phyloP scores from a whole-genome alignment of 805 yeast genomes.

The Millerozyma miso region DNA sequence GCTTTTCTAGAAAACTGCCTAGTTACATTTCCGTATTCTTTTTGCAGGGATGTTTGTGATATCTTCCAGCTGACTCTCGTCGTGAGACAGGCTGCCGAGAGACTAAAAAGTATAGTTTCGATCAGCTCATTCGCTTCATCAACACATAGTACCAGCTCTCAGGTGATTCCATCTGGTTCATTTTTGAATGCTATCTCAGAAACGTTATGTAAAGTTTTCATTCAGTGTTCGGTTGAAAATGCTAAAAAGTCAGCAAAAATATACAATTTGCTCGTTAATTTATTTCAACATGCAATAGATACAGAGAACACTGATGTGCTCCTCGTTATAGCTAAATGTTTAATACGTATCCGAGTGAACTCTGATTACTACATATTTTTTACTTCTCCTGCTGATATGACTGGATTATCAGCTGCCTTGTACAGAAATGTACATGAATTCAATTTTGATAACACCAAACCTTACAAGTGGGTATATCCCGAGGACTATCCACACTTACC shows the following conservation, averaged over 20 bases:
- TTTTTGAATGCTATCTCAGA: slow-evolving; percentile 18
- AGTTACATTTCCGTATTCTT: slow-evolving; percentile 9
- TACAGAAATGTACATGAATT: slow-evolving; percentile 41
- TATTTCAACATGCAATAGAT: slow-evolving; percentile 33
- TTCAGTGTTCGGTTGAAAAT: slow-evolving; percentile 18
- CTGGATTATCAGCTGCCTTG: slow-evolving; percentile 59
- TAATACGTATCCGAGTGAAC: slow-evolving; percentile 53
- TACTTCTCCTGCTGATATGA: slow-evolving; percentile 55
- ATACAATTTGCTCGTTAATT: slow-evolving; percentile 27
- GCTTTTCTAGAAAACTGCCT: slow-evolving; percentile 22
- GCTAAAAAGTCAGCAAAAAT: slow-evolving; percentile 24
- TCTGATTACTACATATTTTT: slow-evolving; percentile 43
- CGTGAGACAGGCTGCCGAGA: slow-evolving; percentile 8
- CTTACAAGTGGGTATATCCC: slow-evolving; percentile 56
- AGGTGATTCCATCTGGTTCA: background rate
- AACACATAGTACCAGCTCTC: slow-evolving; percentile 1
- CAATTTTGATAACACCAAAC: slow-evolving; percentile 14
- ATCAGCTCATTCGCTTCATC: slow-evolving; percentile 19
- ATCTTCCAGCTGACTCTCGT: slow-evolving; percentile 10
- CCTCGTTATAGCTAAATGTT: slow-evolving; percentile 46
- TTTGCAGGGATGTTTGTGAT: slow-evolving; percentile 14
- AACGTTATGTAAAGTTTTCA: slow-evolving; percentile 21
- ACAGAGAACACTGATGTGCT: slow-evolving; percentile 33
- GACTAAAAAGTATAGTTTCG: slow-evolving; percentile 25
- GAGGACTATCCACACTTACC: slow-evolving; percentile 52